Base-by-base conservation (phyloP, 2,329 filamentous ascomycete genomes). In the Cytospora mali region DNA sequence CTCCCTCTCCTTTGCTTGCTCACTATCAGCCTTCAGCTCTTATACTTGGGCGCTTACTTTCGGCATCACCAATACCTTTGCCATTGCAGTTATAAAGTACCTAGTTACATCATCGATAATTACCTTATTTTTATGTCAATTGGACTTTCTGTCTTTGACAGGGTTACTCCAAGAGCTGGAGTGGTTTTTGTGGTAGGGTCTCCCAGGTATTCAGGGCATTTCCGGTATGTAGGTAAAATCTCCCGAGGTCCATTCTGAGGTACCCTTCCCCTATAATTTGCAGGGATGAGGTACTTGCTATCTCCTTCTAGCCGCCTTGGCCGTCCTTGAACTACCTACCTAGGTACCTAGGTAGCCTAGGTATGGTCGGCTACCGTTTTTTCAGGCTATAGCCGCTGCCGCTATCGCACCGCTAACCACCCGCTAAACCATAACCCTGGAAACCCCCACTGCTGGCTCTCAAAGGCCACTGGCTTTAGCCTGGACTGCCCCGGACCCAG, bases 361-460 rank as follows among this genome's bases (percentile, higher is more conserved):
- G 28, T 54, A 18, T 52, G 27, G 55, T 25, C 39, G 39, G 48
- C 29, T 52, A 27, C 48, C 56, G 48, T 50, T 59, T 35, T 50
- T 59, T 35, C 48, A 48, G 46, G 48, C 48, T 58, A 42, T 48
- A 52, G 28, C 27, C 42, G 25, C 13, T 25, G 56, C 46, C 46
- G 56, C 56, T 39, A 27, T 21, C 27, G 29, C 25, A 33, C 29
- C 28, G 18, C 25, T 50, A 39, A 57, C 59, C 56, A 53, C 52
- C 48, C 57, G 55, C 61, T 51, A 60, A 66, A 55, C 57, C 46
- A 27, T 25, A 25, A 65, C 66, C 55, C 64, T 62, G 61, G 58
- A 62, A 62, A 50, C 66, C 66, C 35, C 35, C 54, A 7, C 33
- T n/a, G 28, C 50, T n/a, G 21, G n/a, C 39, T 46, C 39, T 11